Conservation (phyloP, 768 basidiomycete species). For the Tricholoma flavovirens region DNA sequence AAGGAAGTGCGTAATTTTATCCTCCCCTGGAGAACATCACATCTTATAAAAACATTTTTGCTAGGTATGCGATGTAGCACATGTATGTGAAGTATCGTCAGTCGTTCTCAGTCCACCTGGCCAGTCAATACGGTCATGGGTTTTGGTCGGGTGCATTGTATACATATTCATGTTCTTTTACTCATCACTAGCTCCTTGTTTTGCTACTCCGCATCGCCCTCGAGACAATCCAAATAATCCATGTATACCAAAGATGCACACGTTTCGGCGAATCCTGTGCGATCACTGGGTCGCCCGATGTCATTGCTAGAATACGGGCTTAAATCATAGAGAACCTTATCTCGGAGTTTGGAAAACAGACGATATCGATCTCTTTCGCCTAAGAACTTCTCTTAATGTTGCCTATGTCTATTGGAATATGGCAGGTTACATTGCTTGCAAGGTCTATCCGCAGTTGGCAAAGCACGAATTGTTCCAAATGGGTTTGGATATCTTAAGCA, state of each 20-base stretch:
- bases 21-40: not conserved
- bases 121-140: slow-evolving; percentile 5
- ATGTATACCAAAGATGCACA: not conserved
- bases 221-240: slow-evolving; percentile 15
- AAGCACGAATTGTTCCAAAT: no score
- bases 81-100: slow-evolving; percentile 11
- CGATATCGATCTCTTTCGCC: no score
- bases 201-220: slow-evolving; percentile 16
- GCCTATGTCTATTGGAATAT: no score
- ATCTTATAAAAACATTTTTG: slow-evolving; percentile 9
- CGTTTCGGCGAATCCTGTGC: not conserved
- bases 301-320: not conserved
- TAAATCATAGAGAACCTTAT: no score
- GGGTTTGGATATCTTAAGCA: no score
- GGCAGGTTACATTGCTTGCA: no score
- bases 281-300: not conserved
- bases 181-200: slow-evolving; percentile 11
- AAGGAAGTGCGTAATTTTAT: slow-evolving; percentile 65
- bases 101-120: slow-evolving; percentile 5
- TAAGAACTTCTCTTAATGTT: no score
- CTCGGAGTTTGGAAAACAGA: no score
- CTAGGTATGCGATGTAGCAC: slow-evolving; percentile 51
- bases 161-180: slow-evolving; percentile 17
- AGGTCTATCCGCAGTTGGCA: no score
- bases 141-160: slow-evolving; percentile 15